Percentiles rank a stretch among this genome's conserved stretches.
These are phyloP conservation scores for Anisodus acutangulus DNA, from an alignment of 257 asterid genomes.

Conservation along the genomic window DNA sequence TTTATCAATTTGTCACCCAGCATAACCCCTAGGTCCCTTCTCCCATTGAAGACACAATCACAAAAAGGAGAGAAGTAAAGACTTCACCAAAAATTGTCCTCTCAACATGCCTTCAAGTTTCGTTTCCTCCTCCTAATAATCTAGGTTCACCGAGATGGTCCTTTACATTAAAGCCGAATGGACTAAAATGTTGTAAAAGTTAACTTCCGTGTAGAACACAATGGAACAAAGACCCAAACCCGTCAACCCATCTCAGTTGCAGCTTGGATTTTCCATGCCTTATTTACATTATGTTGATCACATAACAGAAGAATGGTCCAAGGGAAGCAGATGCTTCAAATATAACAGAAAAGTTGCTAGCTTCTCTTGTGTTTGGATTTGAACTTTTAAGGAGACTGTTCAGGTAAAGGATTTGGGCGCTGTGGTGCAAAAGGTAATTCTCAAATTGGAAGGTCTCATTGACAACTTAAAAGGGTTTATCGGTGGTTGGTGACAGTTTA, in stretches of 20 bases:
- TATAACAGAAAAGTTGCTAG: not conserved
- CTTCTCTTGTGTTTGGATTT: slow-evolving; percentile 9
- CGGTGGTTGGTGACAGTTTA: not conserved
- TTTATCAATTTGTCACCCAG: slow-evolving; percentile 20
- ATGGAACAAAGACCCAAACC: not conserved
- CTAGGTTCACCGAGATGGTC: slow-evolving; percentile 14
- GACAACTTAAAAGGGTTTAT: slow-evolving; percentile 21
- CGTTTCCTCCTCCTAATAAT: slow-evolving; percentile 9
- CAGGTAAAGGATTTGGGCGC: slow-evolving; percentile 15
- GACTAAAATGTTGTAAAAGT: not conserved
- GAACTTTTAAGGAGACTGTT: not conserved
- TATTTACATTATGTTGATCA: slow-evolving; percentile 15
- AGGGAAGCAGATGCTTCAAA: slow-evolving; percentile 20
- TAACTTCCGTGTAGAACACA: not conserved
- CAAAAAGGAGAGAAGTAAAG: not conserved
- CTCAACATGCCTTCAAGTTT: not conserved
- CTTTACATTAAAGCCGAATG: not conserved
- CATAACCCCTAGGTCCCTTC: slow-evolving; percentile 19
- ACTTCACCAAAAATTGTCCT: not conserved
- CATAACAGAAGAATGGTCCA: slow-evolving; percentile 9
- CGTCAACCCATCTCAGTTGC: not conserved
- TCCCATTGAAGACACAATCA: not conserved
- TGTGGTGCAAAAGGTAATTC: not conserved
- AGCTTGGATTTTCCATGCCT: not conserved
- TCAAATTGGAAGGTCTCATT: not conserved